These are phyloP conservation scores for Boletus eberwhitei DNA, from an alignment of 768 basidiomycete genomes.

Conservation along the genomic window DNA sequence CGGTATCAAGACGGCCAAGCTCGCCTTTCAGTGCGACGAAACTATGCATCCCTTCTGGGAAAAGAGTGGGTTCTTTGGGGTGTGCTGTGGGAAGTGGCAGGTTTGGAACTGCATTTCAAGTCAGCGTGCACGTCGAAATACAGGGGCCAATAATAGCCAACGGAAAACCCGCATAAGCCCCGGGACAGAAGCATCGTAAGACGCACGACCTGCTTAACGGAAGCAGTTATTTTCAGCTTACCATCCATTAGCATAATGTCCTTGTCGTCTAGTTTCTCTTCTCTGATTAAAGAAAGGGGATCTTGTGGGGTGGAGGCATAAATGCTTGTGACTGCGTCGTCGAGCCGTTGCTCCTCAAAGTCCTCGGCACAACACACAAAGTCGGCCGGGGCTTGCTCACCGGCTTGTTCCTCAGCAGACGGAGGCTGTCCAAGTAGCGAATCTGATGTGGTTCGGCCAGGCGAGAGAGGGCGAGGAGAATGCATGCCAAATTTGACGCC, in stretches of 20 bases:
- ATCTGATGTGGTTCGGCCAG: conserved; percentile 13
- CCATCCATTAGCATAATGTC: conserved; percentile 56
- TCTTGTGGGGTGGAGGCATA: conserved; percentile 28
- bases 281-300: conserved; percentile 40
- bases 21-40: conserved; percentile 26
- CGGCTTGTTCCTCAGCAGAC: conserved; percentile 6
- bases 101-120: conserved; percentile 46
- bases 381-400: background rate
- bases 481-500: conserved; percentile 17
- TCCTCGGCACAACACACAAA: background rate
- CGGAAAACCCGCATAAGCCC: conserved; percentile 23
- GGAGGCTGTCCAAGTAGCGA: conserved; percentile 27
- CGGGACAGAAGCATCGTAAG: conserved; percentile 12
- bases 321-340: conserved; percentile 32
- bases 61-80: conserved; percentile 28
- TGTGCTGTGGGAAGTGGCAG: conserved; percentile 54
- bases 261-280: conserved; percentile 54
- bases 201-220: conserved; percentile 11
- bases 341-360: conserved; percentile 23
- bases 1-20: background rate
- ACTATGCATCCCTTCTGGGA: conserved; percentile 32
- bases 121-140: conserved; percentile 15
- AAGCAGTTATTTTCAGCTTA: conserved; percentile 26
- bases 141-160: conserved; percentile 20
- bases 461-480: conserved; percentile 17